phyloP scores from a whole-genome alignment of 108 stramenopile species.

The Epithemia pelagica region DNA sequence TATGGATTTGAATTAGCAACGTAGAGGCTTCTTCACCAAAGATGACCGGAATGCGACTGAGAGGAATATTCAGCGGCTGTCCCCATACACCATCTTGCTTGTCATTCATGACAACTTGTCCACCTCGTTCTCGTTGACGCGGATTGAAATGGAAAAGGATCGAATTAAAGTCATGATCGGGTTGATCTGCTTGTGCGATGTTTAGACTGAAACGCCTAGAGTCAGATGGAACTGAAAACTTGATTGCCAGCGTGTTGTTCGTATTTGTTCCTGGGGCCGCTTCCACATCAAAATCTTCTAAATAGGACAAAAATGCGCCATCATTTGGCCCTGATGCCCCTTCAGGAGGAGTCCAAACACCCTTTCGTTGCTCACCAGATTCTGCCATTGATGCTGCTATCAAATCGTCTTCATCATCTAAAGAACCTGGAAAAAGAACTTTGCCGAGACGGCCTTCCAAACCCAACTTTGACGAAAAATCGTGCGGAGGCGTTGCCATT shows the following conservation, averaged over 20 bases:
- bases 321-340: slow-evolving; percentile 40
- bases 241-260: slow-evolving; percentile 83
- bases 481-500: slow-evolving; percentile 65
- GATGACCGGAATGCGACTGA: slow-evolving; percentile 63
- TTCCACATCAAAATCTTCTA: slow-evolving; percentile 57
- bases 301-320: slow-evolving; percentile 50
- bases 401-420: neutral
- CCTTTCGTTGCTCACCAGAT: slow-evolving; percentile 4
- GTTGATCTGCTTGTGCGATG: slow-evolving; percentile 47
- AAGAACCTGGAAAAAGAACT: neutral
- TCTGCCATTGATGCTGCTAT: neutral
- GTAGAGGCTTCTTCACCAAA: slow-evolving; percentile 69
- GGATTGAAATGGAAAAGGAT: slow-evolving; percentile 83
- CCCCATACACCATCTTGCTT: slow-evolving; percentile 77
- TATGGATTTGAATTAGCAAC: slow-evolving; percentile 69
- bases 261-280: slow-evolving; percentile 26
- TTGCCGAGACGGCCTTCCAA: neutral
- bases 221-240: slow-evolving; percentile 66
- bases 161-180: slow-evolving; percentile 47
- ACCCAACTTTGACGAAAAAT: slow-evolving; percentile 61
- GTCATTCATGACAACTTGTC: slow-evolving; percentile 77
- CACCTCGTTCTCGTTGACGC: slow-evolving; percentile 62
- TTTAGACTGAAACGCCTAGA: slow-evolving; percentile 78
- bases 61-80: slow-evolving; percentile 57
- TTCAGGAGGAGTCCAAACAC: slow-evolving; percentile 56